phyloP scores from a whole-genome alignment of 164 flowering plant genomes.

The Sedum album region DNA sequence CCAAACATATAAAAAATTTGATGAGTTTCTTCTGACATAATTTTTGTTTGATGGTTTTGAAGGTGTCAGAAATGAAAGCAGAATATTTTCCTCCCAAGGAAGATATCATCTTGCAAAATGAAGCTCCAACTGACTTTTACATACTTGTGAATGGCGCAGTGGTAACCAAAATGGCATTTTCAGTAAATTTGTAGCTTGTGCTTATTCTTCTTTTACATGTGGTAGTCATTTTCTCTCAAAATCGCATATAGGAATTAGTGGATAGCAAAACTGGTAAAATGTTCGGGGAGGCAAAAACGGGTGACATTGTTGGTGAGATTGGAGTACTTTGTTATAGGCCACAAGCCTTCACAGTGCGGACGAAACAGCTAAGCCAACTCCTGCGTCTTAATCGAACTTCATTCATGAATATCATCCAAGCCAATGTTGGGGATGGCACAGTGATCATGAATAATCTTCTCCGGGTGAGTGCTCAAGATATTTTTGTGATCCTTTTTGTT shows the following conservation, averaged over 20 bases:
- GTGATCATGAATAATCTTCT: constrained; percentile 10
- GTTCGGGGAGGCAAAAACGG: constrained; percentile 2
- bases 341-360: constrained; percentile 7
- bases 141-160: constrained; percentile 72
- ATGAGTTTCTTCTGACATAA: neutral
- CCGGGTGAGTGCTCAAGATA: neutral
- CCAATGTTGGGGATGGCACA: constrained; percentile 7
- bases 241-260: constrained; percentile 58
- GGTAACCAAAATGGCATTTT: constrained; percentile 32
- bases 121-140: constrained; percentile 94
- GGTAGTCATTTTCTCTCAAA: neutral
- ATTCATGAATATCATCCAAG: constrained; percentile 7
- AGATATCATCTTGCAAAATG: constrained; percentile 90
- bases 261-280: constrained; percentile 51
- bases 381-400: constrained; percentile 11
- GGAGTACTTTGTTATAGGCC: constrained; percentile 11
- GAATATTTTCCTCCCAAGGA: constrained; percentile 95
- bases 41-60: neutral
- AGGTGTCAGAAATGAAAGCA: constrained; percentile 96
- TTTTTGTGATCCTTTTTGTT: neutral
- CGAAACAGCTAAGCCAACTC: constrained; percentile 8
- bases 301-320: constrained; percentile 8
- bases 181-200: neutral
- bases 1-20: neutral
- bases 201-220: neutral